phyloP scores from a whole-genome alignment of 306 rosid species.

The Lithocarpus polystachyus region DNA sequence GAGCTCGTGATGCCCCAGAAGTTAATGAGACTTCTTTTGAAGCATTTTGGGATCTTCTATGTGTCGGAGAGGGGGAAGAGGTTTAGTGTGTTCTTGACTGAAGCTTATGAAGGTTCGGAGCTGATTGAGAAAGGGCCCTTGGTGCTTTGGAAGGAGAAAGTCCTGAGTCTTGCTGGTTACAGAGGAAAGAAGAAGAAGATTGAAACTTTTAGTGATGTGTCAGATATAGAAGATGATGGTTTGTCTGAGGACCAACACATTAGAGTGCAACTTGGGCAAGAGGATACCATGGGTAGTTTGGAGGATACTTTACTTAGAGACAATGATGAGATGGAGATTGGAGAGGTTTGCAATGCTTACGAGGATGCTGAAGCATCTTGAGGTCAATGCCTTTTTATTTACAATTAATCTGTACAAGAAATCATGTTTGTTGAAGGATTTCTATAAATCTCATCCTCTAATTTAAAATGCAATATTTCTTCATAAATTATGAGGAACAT shows the following conservation, averaged over 20 bases:
- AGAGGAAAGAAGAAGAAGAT: slow-evolving; percentile 71
- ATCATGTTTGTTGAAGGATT: slow-evolving; percentile 3
- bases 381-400: not conserved
- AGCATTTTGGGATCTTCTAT: slow-evolving; percentile 80
- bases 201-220: slow-evolving; percentile 45
- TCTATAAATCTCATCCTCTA: not conserved
- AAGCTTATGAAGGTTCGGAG: slow-evolving; percentile 72
- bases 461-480: slow-evolving; percentile 6
- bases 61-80: slow-evolving; percentile 97
- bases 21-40: slow-evolving; percentile 83
- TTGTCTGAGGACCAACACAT: slow-evolving; percentile 42
- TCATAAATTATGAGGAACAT: not conserved
- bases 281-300: slow-evolving; percentile 24
- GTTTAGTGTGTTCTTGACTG: slow-evolving; percentile 71
- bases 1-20: slow-evolving; percentile 92
- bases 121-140: slow-evolving; percentile 74
- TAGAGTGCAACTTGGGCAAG: slow-evolving; percentile 35
- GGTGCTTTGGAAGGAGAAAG: slow-evolving; percentile 73
- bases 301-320: slow-evolving; percentile 33
- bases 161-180: slow-evolving; percentile 46
- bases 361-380: slow-evolving; percentile 21
- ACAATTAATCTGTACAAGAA: not conserved
- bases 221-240: slow-evolving; percentile 51
- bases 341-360: slow-evolving; percentile 38
- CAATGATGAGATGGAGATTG: slow-evolving; percentile 57